Evolutionary conservation across 1,139 yeast genomes (phyloP).

Genomic region (Yamadazyma dushanensis): DNA sequence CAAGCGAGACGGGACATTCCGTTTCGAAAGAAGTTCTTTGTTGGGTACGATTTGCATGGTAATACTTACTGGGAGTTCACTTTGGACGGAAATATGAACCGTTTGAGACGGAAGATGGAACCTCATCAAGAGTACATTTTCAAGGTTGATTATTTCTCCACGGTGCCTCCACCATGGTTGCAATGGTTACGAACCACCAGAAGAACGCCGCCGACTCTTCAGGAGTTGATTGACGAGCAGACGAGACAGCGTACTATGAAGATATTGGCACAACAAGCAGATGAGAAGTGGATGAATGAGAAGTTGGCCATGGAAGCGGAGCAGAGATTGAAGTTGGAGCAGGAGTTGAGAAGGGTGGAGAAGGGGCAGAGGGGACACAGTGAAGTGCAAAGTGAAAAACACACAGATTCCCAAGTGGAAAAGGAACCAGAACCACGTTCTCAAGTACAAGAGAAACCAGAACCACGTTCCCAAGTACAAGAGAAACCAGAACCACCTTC

Average conservation of each 20-base stretch:
- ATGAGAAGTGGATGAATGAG: slow-evolving; percentile 55
- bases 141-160: slow-evolving; percentile 50
- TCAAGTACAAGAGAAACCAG: neutral
- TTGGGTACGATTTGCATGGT: slow-evolving; percentile 79
- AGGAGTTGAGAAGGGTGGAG: slow-evolving; percentile 33
- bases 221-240: slow-evolving; percentile 61
- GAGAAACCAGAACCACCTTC: slow-evolving; percentile 6
- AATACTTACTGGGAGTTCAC: slow-evolving; percentile 85
- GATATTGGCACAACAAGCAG: slow-evolving; percentile 58
- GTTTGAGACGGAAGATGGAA: slow-evolving; percentile 51
- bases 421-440: neutral
- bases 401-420: neutral
- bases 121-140: slow-evolving; percentile 43
- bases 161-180: slow-evolving; percentile 72
- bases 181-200: slow-evolving; percentile 79
- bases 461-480: no score
- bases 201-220: slow-evolving; percentile 55
- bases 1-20: slow-evolving; percentile 65
- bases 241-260: slow-evolving; percentile 56
- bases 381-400: slow-evolving; percentile 4
- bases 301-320: slow-evolving; percentile 36
- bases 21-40: slow-evolving; percentile 55
- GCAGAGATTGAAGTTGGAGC: slow-evolving; percentile 29
- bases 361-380: slow-evolving; percentile 15
- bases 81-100: slow-evolving; percentile 45